Percentiles rank a stretch among this genome's conserved stretches.
Evolutionary conservation across 2,329 filamentous ascomycete species (phyloP).

Genomic region (Talaromyces atroroseus): DNA sequence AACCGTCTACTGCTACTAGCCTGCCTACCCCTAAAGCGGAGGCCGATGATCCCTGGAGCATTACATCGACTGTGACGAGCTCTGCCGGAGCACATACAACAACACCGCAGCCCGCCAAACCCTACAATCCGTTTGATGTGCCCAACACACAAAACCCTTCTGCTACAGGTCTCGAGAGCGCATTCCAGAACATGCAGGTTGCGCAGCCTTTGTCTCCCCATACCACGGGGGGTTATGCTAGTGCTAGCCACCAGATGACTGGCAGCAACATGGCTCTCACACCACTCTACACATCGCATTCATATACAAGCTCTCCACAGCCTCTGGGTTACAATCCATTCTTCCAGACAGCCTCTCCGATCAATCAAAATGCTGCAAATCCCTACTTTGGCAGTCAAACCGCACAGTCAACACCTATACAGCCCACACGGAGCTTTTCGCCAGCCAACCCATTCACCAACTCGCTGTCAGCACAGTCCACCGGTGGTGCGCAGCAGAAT

Average conservation of each 20-base stretch:
- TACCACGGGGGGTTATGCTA: conserved; percentile 60
- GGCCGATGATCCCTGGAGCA: conserved; percentile 56
- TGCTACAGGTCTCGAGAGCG: conserved; percentile 51
- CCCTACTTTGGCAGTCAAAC: conserved; percentile 16
- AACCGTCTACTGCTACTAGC: conserved; percentile 32
- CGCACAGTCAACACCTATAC: conserved; percentile 14
- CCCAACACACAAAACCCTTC: conserved; percentile 22
- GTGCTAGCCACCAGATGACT: conserved; percentile 37
- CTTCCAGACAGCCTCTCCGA: conserved; percentile 32
- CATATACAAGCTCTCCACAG: conserved; percentile 32
- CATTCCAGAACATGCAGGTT: conserved; percentile 71
- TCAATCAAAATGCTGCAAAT: conserved; percentile 22
- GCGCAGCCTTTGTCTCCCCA: conserved; percentile 68
- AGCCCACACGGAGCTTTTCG: conserved; percentile 20
- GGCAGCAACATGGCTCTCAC: conserved; percentile 34
- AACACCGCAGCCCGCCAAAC: conserved; percentile 19
- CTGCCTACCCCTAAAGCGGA: conserved; percentile 46
- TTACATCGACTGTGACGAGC: conserved; percentile 11
- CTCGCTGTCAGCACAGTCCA: conserved; percentile 20
- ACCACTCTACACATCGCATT: conserved; percentile 31
- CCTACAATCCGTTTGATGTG: conserved; percentile 66
- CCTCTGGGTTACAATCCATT: conserved; percentile 38
- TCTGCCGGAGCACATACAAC: conserved; percentile 15
- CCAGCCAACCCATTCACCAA: conserved; percentile 35
- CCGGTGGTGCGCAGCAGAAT: conserved; percentile 12